Evolutionary conservation across 352 stramenopile species (phyloP), one percentile per base, ranked within the genome.

Genomic region (Pythium rishiriense): DNA sequence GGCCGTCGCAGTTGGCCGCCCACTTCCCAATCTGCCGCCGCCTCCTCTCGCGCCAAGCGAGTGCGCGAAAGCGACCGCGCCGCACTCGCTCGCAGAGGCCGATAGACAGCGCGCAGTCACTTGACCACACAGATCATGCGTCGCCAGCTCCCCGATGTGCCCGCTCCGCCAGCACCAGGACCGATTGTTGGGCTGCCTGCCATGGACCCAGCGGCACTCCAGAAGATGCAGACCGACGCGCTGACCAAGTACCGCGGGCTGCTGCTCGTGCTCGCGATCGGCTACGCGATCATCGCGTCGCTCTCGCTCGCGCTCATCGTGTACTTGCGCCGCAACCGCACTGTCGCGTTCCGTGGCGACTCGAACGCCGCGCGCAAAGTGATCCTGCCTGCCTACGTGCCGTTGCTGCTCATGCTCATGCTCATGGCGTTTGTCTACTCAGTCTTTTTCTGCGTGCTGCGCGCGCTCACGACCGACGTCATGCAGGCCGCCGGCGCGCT

Each of bases 381-480:
- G 43, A 72, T 93, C 17, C 42, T 93, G 11, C 85, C 85, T 4
- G 75, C 83, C 6, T 93, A 91, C 45, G 72, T 90, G 57, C 81
- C 83, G 25, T 51, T 91, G 28, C 57, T 94, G 22, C 28, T 22
- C 12, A 64, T 54, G 43, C 31, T 49, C 35, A 50, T 43, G 46
- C 28, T 26, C 47, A 57, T 64, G 43, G 35, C 46, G 46, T 14
- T 67, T 17, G 51, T 56, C 14, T 67, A 67, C 42, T 45, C 50
- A n/a, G 45, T 58, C 12, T 62, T 55, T 43, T 67, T 60, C 3
- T 90, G 81, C 76, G 55, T 89, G 5, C 64, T 92, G 24, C 70
- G 59, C 21, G 39, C 45, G 7, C 58, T 69, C 1, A 70, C 76
- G 0, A 73, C 67, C 5, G 29, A 60, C 1, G 85, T 83, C 70